phyloP scores from a whole-genome alignment of 2,329 filamentous ascomycete genomes.

The Pseudocercospora vitis region DNA sequence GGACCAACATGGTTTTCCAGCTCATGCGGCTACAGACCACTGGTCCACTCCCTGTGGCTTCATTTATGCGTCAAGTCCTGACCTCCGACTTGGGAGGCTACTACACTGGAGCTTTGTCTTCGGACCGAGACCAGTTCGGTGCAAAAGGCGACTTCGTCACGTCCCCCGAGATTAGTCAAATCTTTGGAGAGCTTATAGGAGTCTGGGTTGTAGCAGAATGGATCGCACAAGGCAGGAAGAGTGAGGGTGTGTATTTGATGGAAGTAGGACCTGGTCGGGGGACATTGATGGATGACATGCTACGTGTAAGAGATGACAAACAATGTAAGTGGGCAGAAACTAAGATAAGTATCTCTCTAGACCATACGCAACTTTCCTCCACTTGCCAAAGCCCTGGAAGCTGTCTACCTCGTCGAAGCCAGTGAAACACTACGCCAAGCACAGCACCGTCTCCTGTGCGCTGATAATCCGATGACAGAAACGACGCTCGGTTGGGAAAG shows the following conservation, averaged over 20 bases:
- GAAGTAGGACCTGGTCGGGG: conserved; percentile 93
- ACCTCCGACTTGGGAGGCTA: conserved; percentile 89
- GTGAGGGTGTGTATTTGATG: conserved; percentile 77
- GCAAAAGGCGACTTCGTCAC: conserved; percentile 92
- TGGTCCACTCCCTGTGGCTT: conserved; percentile 85
- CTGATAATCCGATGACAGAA: conserved; percentile 66
- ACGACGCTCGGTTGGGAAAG: conserved; percentile 73
- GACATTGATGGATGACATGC: conserved; percentile 94
- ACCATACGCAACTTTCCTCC: conserved; percentile 80
- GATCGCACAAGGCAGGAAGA: conserved; percentile 81
- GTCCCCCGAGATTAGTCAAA: conserved; percentile 93
- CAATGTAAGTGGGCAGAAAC: conserved; percentile 10
- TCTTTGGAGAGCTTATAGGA: conserved; percentile 91
- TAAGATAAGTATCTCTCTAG: conserved; percentile 46
- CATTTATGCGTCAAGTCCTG: conserved; percentile 98
- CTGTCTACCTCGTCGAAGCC: conserved; percentile 95
- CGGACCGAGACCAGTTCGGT: conserved; percentile 84
- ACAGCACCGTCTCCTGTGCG: conserved; percentile 81
- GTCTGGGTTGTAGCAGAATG: conserved; percentile 97
- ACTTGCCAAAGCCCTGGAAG: conserved; percentile 73
- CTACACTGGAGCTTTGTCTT: conserved; percentile 70
- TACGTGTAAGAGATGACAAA: conserved; percentile 62
- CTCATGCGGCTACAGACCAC: conserved; percentile 60
- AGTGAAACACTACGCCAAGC: conserved; percentile 73
- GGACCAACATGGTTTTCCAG: background rate